Conservation (phyloP, 2,329 filamentous ascomycete species). For the Xylaria sp. region DNA sequence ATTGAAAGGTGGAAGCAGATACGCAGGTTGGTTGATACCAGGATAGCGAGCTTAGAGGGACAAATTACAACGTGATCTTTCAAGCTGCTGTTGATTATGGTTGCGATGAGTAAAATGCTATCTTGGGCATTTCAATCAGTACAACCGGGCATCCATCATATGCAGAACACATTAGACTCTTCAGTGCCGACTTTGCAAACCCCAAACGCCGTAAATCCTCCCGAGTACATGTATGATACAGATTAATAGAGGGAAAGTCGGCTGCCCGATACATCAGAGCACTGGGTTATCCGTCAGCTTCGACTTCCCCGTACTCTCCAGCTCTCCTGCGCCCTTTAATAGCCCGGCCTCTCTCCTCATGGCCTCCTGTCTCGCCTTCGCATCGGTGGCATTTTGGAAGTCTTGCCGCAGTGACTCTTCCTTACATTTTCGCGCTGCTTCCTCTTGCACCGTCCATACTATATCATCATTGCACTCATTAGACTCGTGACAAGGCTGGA, state of each 20-base stretch:
- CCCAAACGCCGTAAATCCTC: conserved; percentile 14
- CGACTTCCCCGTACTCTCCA: conserved; percentile 27
- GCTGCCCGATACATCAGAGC: background rate
- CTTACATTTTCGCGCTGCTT: conserved; percentile 50
- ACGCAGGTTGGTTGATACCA: conserved; percentile 49
- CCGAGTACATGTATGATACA: conserved; percentile 20
- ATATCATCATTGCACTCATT: conserved; percentile 28
- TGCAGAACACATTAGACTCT: background rate
- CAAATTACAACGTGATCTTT: conserved; percentile 13
- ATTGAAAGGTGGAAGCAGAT: conserved; percentile 57
- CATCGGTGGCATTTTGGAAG: conserved; percentile 51
- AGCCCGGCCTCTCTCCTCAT: conserved; percentile 52
- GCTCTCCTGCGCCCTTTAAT: conserved; percentile 18
- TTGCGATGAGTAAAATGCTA: background rate
- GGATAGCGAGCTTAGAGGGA: conserved; percentile 49
- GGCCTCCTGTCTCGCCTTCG: conserved; percentile 53
- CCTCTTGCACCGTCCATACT: conserved; percentile 59
- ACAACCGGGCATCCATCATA: conserved; percentile 6
- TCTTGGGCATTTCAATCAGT: background rate
- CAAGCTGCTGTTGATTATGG: background rate
- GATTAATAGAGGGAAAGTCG: background rate
- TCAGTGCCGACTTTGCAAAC: conserved; percentile 14
- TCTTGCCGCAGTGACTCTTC: conserved; percentile 51
- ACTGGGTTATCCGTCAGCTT: conserved; percentile 22
- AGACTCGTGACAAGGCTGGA: background rate